Evolutionary conservation across 495 filamentous ascomycete genomes (phyloP), one percentile per base, ranked within the genome.

Genomic region (Entonaema liquescens): DNA sequence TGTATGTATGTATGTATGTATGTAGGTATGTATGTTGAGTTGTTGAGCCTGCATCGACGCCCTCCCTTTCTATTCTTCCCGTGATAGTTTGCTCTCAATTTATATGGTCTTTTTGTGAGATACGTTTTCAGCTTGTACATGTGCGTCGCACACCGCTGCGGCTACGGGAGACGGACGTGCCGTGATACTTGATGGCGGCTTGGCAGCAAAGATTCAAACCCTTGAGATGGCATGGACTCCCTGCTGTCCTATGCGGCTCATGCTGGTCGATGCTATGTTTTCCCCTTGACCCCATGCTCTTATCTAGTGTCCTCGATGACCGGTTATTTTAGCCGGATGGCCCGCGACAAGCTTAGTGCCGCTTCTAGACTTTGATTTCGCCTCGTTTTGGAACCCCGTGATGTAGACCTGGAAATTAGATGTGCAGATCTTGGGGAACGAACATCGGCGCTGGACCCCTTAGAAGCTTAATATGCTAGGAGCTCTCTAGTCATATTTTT

Each of bases 361-460:
- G 67, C 62, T 70, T 74, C 71, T 74, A 70, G 71, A 74, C 71
- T 69, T 29, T 35, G 29, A 62, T 66, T 62, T 28, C 42, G 58
- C 59, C 59, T 61, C 31, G 63, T 59, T 54, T 64, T 65, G 42
- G 55, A 25, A 40, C 13, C 50, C 69, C 68, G 62, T 71, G 62
- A 71, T 66, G 53, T 23, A 31, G 17, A 19, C 53, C 26, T 33
- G 29, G 65, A 73, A 73, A 73, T 73, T 73, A 68, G 55, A 57
- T 31, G 15, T 53, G 70, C 60, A 42, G 70, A 73, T 73, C 70
- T 57, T 35, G 29, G 42, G 61, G 54, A 42, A 33, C 57, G 44
- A 63, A 26, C 4, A 36, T 23, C n/a, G 21, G 29, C 50, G 42
- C 42, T 23, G 42, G 42, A 23, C 65, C 55, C 70, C 28, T 66